These are phyloP conservation scores for Populus hybrid DNA, from an alignment of 441 rosid species.

Conservation along the genomic window DNA sequence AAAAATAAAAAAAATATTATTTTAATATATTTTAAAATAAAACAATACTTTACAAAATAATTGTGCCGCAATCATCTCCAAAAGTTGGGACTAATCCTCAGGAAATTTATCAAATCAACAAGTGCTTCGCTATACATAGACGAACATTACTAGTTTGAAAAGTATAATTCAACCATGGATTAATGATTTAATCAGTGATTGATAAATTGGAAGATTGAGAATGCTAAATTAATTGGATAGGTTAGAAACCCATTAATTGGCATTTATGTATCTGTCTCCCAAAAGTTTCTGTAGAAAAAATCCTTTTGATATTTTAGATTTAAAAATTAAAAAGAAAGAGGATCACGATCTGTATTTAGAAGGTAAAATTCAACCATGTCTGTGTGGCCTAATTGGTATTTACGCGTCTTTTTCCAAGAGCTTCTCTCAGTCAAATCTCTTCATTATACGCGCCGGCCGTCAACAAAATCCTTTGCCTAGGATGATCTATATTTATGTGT, in stretches of 20 bases:
- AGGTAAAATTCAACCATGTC: background rate
- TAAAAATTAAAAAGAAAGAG: background rate
- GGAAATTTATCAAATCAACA: too few relatives aligned
- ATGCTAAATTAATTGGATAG: too few relatives aligned
- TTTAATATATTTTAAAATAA: too few relatives aligned
- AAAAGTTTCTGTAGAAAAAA: background rate
- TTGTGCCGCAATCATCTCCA: too few relatives aligned
- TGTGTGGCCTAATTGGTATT: background rate
- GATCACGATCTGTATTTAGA: background rate
- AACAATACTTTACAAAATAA: too few relatives aligned
- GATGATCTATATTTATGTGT: background rate
- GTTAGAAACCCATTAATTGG: background rate
- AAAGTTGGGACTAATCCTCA: too few relatives aligned
- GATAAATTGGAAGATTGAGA: too few relatives aligned
- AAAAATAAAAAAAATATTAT: too few relatives aligned
- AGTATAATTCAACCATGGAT: background rate
- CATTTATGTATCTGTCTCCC: background rate
- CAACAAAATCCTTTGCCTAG: background rate
- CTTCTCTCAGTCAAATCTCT: background rate
- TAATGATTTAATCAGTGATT: background rate
- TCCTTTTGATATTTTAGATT: background rate
- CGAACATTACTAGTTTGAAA: background rate
- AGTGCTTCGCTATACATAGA: too few relatives aligned
- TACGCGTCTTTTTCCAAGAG: background rate
- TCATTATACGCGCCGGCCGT: background rate